Conservation (phyloP, 768 basidiomycete genomes). For the Auricularia sp. region DNA sequence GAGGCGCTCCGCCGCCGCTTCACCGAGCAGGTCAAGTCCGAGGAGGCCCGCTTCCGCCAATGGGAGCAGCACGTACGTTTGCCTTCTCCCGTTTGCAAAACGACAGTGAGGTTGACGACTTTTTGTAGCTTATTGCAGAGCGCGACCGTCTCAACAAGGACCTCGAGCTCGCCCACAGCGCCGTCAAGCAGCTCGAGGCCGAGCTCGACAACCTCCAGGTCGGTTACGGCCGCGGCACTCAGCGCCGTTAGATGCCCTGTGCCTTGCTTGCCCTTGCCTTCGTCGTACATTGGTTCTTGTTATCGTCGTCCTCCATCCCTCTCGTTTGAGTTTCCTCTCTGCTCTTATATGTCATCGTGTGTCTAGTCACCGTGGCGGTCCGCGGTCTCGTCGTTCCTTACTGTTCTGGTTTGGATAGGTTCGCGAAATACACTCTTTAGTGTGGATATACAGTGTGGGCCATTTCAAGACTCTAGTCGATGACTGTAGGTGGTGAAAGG, state of each 20-base stretch:
- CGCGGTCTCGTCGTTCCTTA: not conserved
- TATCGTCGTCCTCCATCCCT: not conserved
- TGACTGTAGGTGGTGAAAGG: no score
- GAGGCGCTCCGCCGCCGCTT: conserved; percentile 93
- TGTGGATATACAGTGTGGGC: not conserved
- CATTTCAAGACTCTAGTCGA: no score
- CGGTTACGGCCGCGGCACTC: conserved; percentile 68
- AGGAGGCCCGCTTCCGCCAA: conserved; percentile 94
- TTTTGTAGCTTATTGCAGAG: conserved; percentile 70
- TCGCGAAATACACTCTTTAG: not conserved
- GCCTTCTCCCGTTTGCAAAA: conserved; percentile 22
- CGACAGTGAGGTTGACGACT: conserved; percentile 28
- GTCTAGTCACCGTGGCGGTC: not conserved
- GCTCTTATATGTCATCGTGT: not conserved
- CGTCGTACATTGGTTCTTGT: not conserved
- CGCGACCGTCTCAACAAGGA: conserved; percentile 99
- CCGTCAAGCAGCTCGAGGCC: conserved; percentile 83
- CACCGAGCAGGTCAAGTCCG: conserved; percentile 98
- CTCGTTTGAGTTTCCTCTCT: not conserved
- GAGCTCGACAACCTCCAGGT: conserved; percentile 86
- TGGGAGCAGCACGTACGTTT: conserved; percentile 88
- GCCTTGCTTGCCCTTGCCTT: not conserved
- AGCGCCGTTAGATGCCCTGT: conserved; percentile 21
- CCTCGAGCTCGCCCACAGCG: conserved; percentile 82
- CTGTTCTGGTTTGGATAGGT: not conserved